Evolutionary conservation across 2,329 filamentous ascomycete genomes (phyloP), one percentile per base, ranked within the genome.

Genomic region (Xylariaceae sp.): DNA sequence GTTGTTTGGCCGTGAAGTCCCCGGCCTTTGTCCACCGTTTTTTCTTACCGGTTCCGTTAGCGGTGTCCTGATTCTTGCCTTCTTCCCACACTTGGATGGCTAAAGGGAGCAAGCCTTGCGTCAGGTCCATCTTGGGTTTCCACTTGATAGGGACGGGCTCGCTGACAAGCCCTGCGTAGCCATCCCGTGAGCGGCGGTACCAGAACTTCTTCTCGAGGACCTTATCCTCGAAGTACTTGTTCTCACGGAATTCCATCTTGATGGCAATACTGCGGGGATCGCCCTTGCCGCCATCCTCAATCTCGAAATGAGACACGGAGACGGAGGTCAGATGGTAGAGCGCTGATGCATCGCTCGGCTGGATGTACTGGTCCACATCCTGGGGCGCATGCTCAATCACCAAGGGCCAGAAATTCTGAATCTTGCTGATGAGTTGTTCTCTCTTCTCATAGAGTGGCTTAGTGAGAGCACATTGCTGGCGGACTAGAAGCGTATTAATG

Each of bases 391-490:
- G 87, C 76, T 95, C 89, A 70, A 97, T 80, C 53, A 96, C 92
- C 54, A 95, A 82, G n/a, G 89, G 80, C 94, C 94, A 97, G 83
- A 97, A 99, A 75, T 89, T 84, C 63, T 84, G 82, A 67, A 96
- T 92, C 67, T 85, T 78, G 59, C 80, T 72, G 60, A 94, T 76
- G 60, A 90, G 73, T 63, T 82, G 79, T 61, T 82, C 78, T 68
- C 92, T 89, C 74, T 88, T 88, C 65, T 81, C 78, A 76, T 90
- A 96, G 57, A 95, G 80, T 42, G 86, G 80, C 57, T 78, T 76
- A 65, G 83, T 81, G 63, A 91, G 78, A 61, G 80, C 74, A 63
- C 86, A 80, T 70, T 92, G 86, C 67, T 87, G 80, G 67, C 88
- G 86, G 67, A 91, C 88, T 92, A 67, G 12, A 34, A 47, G 40